These are phyloP conservation scores for Pilatotrama ljubarskyi DNA, from an alignment of 768 basidiomycete species.

Conservation along the genomic window DNA sequence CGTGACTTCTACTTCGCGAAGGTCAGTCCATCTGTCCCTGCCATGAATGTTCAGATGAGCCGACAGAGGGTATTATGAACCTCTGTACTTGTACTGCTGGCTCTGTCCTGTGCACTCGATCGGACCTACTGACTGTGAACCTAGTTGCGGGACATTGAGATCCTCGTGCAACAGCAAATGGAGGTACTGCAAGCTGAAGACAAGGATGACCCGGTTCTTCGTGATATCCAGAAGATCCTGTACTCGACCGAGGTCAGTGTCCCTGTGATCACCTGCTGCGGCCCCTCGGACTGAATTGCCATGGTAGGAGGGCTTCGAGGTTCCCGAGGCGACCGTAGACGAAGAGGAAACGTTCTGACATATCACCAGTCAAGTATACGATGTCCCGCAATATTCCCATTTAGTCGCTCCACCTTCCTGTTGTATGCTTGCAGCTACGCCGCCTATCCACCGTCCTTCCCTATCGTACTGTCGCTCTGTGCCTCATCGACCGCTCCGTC, in stretches of 20 bases:
- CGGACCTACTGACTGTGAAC: slow-evolving; percentile 6
- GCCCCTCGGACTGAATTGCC: slow-evolving; percentile 14
- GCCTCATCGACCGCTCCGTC: not conserved
- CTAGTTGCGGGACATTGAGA: slow-evolving; percentile 96
- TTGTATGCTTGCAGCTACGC: not conserved
- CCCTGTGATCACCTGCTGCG: not conserved
- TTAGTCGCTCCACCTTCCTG: slow-evolving; percentile 10
- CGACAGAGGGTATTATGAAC: not conserved
- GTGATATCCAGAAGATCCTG: slow-evolving; percentile 86
- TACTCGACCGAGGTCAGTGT: slow-evolving; percentile 88
- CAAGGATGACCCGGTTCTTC: slow-evolving; percentile 60
- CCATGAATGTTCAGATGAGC: not conserved
- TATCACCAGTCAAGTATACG: slow-evolving; percentile 14
- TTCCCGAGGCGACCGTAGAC: slow-evolving; percentile 69
- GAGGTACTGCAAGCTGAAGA: slow-evolving; percentile 60
- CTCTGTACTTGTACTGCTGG: not conserved
- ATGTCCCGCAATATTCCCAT: slow-evolving; percentile 13
- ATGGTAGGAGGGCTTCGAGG: slow-evolving; percentile 87
- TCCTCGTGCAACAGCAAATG: slow-evolving; percentile 80
- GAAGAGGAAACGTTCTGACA: slow-evolving; percentile 79
- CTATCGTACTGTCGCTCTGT: slow-evolving; percentile 13
- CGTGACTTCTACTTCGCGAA: slow-evolving; percentile 98
- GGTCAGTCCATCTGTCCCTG: slow-evolving; percentile 46
- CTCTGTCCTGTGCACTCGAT: not conserved
- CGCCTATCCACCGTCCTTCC: not conserved